These are phyloP conservation scores for Pisolithus albus DNA, from an alignment of 768 basidiomycete species.

Conservation along the genomic window DNA sequence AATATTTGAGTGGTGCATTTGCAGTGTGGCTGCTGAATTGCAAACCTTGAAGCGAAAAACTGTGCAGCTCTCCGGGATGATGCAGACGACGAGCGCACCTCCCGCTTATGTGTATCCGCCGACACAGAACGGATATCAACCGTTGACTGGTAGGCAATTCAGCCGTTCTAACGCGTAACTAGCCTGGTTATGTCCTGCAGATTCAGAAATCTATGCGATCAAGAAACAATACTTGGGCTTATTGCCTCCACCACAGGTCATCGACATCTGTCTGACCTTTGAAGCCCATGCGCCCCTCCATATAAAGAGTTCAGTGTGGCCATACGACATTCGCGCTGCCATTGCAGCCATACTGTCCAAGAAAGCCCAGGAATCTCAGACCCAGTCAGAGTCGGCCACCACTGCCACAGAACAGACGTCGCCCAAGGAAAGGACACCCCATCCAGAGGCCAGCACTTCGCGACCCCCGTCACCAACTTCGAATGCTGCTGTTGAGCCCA, in stretches of 20 bases:
- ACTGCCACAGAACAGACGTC: slow-evolving; percentile 8
- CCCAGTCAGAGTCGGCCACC: slow-evolving; percentile 10
- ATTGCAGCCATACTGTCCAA: slow-evolving; percentile 44
- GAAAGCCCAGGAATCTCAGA: slow-evolving; percentile 19
- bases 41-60: slow-evolving; percentile 65
- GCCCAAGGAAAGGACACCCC: slow-evolving; percentile 10
- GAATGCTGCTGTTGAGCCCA: slow-evolving; percentile 18
- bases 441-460: slow-evolving; percentile 13
- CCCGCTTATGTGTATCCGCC: slow-evolving; percentile 32
- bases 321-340: slow-evolving; percentile 57
- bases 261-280: slow-evolving; percentile 71
- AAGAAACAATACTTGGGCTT: slow-evolving; percentile 68
- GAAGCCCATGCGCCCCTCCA: slow-evolving; percentile 63
- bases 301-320: slow-evolving; percentile 65
- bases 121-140: slow-evolving; percentile 31
- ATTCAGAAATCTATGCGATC: slow-evolving; percentile 46
- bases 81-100: slow-evolving; percentile 43
- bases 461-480: slow-evolving; percentile 16
- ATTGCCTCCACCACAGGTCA: slow-evolving; percentile 62
- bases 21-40: background rate
- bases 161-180: slow-evolving; percentile 14
- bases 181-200: slow-evolving; percentile 24
- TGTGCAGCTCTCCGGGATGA: slow-evolving; percentile 62
- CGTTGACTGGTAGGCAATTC: slow-evolving; percentile 30
- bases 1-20: too few species aligned